Percentiles rank a stretch among this genome's conserved stretches.
Conservation (phyloP, 2,329 filamentous ascomycete species). For the Ophiostoma triangulosporum region DNA sequence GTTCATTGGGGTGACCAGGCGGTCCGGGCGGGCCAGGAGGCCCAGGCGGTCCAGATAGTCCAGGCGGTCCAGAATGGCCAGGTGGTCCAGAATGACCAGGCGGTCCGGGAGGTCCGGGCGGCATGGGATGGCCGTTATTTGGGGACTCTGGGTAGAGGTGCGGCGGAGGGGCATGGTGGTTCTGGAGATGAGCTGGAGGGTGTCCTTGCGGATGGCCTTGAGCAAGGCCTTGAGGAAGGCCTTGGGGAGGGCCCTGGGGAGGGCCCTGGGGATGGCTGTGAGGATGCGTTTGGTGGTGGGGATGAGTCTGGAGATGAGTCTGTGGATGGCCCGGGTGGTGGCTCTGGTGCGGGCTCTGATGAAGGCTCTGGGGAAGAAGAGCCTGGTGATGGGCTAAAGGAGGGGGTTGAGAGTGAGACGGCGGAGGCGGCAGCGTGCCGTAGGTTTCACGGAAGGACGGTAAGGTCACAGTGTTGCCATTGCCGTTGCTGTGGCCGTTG, state of each 20-base stretch:
- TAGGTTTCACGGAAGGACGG: conserved; percentile 14
- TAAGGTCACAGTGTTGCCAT: conserved; percentile 10
- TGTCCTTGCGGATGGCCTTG: conserved; percentile 19
- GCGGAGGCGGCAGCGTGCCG: conserved; percentile 8
- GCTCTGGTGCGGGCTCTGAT: not conserved
- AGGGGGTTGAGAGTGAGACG: not conserved
- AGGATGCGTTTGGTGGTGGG: conserved; percentile 3
- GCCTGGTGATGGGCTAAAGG: conserved; percentile 2
- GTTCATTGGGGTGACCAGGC: conserved; percentile 9
- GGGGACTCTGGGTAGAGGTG: conserved; percentile 22
- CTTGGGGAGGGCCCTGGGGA: no score
- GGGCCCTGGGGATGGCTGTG: not conserved
- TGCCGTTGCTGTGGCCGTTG: conserved; percentile 1
- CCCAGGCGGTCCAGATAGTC: conserved; percentile 29
- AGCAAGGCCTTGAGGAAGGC: conserved; percentile 32
- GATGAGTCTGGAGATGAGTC: not conserved
- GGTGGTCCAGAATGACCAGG: conserved; percentile 31
- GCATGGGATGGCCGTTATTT: conserved; percentile 15
- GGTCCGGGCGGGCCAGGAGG: conserved; percentile 24
- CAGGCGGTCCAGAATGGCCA: conserved; percentile 26
- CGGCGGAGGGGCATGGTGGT: conserved; percentile 8
- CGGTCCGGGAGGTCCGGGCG: conserved; percentile 11
- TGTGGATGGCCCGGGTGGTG: not conserved
- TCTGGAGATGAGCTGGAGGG: not conserved
- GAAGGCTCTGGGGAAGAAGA: not conserved